phyloP scores from a whole-genome alignment of 2,329 filamentous ascomycete genomes.

The Fusarium solani-melongenae region DNA sequence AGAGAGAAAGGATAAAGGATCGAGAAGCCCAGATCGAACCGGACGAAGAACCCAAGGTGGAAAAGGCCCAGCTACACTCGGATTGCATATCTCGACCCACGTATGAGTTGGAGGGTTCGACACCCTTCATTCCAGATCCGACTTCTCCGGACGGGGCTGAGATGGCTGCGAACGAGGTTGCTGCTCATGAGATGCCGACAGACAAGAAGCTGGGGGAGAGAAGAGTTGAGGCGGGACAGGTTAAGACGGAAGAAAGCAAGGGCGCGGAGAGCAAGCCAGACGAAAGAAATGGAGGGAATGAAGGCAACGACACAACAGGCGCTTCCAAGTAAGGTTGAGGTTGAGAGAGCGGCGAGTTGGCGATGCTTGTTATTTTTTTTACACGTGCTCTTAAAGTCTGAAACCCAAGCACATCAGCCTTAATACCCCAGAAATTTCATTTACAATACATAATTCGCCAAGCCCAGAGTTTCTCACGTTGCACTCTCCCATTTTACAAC shows the following conservation, averaged over 20 bases:
- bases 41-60: neutral
- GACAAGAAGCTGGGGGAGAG: neutral
- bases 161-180: constrained; percentile 5
- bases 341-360: neutral
- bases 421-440: neutral
- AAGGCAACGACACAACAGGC: neutral
- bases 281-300: neutral
- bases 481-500: neutral
- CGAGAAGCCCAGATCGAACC: neutral
- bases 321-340: neutral
- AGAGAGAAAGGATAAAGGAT: neutral
- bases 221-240: neutral
- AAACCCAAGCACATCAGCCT: neutral
- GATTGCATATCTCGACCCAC: neutral
- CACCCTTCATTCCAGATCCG: neutral
- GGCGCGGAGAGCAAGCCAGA: neutral
- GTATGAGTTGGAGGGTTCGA: neutral
- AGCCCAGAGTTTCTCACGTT: neutral
- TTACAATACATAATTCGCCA: neutral
- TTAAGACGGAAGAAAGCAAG: neutral
- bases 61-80: constrained; percentile 4
- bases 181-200: neutral
- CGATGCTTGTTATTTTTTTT: neutral
- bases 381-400: neutral
- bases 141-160: neutral